Evolutionary conservation across 176 grass and related monocot species (phyloP), one percentile per base, ranked within the genome.

Genomic region (Phoenix dactylifera): DNA sequence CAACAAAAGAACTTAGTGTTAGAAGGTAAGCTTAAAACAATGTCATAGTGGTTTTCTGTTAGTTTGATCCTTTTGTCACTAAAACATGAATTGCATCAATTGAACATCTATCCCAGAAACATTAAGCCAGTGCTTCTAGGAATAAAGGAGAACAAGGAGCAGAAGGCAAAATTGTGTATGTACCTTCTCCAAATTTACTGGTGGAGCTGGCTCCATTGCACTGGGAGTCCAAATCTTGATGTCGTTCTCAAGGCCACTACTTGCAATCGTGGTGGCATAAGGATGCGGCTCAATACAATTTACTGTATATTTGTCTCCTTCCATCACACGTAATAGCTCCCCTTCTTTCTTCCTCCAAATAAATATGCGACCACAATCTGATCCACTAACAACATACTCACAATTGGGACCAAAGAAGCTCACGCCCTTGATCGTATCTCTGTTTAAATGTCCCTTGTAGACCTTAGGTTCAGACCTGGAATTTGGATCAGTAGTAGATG

Each of bases 331-430:
- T 24, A 89, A 51, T 22, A 82, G 54, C 61, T 76, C 56, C 55
- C 61, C 83, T 49, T 84, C 83, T 58, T 82, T 86, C 77, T 89
- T 95, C 62, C 74, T 82, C 90, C 90, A 95, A 72, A 95, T 86
- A 79, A 84, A 87, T 57, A 77, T 63, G 69, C 22, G 55, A 14
- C 80, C 86, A 64, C 80, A 79, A 62, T 95, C 83, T 62, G 90
- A 95, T 22, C 90, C 90, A 65, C 86, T 82, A 48, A 71, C 64
- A 71, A 90, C 80, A 82, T 89, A 95, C 51, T 95, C 90, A 67
- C 77, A 86, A 72, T 76, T 65, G 14, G 90, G 86, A 12, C 86
- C 86, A 52, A 89, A 77, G 62, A 95, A 95, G 66, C 62, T 84
- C 54, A 74, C 90, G 22, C 77, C 86, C 65, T 87, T 95, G 50